Evolutionary conservation across 2,329 filamentous ascomycete genomes (phyloP).

Genomic region (Parascedosporium putredinis): DNA sequence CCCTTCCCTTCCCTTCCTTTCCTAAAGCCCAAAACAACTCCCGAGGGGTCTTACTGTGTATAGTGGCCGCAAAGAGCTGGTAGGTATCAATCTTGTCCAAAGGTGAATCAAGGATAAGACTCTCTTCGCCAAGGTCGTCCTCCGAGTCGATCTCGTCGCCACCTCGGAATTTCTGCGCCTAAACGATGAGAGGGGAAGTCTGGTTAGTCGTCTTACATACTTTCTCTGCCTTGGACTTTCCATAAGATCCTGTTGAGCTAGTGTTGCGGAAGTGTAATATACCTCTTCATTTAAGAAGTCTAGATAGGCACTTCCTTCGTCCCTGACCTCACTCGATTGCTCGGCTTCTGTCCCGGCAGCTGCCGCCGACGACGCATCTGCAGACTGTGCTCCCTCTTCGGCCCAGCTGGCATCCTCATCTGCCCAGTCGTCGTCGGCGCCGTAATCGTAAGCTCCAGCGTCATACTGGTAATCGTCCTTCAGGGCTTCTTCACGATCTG

Average conservation of each 20-base stretch:
- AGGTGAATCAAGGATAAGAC: constrained; percentile 83
- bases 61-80: constrained; percentile 69
- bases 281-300: constrained; percentile 93
- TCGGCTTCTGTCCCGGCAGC: constrained; percentile 60
- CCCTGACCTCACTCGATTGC: constrained; percentile 57
- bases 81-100: constrained; percentile 95
- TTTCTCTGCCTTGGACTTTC: background rate
- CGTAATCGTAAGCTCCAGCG: constrained; percentile 47
- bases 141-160: constrained; percentile 59
- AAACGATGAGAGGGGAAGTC: background rate
- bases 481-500: constrained; percentile 82
- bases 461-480: constrained; percentile 76
- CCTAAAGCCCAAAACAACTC: too few species aligned
- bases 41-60: constrained; percentile 52
- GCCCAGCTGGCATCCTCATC: constrained; percentile 78
- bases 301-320: constrained; percentile 88
- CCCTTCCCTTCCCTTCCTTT: background rate
- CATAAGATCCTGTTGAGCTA: too few species aligned
- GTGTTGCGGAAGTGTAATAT: constrained; percentile 16
- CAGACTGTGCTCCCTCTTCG: constrained; percentile 56
- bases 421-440: constrained; percentile 70
- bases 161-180: constrained; percentile 76
- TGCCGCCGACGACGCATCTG: constrained; percentile 62
- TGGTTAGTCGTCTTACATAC: too few species aligned
- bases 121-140: constrained; percentile 87